Conservation (phyloP, 78 protist genomes). For the Dictyostelium citrinum region DNA sequence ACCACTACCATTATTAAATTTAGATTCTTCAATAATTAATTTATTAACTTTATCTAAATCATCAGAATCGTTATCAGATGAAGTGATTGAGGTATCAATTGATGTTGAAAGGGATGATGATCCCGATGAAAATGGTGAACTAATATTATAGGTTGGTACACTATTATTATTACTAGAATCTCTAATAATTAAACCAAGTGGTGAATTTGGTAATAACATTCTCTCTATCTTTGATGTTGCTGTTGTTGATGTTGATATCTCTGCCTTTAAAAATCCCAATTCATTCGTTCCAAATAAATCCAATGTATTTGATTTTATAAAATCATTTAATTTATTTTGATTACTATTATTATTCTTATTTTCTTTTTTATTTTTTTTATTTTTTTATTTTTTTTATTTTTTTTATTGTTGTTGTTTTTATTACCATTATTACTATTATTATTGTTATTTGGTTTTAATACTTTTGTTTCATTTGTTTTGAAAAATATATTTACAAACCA, state of each 20-base stretch:
- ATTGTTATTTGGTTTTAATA: background rate
- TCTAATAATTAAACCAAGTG: background rate
- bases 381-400: background rate
- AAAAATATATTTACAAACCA: background rate
- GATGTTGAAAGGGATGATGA: background rate
- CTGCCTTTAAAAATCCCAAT: background rate
- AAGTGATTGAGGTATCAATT: background rate
- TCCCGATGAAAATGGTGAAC: background rate
- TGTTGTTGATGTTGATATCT: background rate
- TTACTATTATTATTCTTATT: background rate
- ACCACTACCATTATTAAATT: no score
- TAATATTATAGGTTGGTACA: background rate
- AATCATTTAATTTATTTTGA: background rate
- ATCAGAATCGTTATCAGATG: background rate
- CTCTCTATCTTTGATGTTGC: background rate
- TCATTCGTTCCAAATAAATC: background rate
- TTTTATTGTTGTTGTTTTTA: background rate
- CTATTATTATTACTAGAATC: background rate
- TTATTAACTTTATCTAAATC: background rate
- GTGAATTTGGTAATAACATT: background rate
- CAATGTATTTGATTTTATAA: background rate
- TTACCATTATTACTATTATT: background rate
- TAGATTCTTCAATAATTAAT: background rate
- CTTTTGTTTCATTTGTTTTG: background rate
- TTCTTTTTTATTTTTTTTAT: background rate